Evolutionary conservation across 352 stramenopile genomes (phyloP).

Genomic region (Nothophytophthora sp.): DNA sequence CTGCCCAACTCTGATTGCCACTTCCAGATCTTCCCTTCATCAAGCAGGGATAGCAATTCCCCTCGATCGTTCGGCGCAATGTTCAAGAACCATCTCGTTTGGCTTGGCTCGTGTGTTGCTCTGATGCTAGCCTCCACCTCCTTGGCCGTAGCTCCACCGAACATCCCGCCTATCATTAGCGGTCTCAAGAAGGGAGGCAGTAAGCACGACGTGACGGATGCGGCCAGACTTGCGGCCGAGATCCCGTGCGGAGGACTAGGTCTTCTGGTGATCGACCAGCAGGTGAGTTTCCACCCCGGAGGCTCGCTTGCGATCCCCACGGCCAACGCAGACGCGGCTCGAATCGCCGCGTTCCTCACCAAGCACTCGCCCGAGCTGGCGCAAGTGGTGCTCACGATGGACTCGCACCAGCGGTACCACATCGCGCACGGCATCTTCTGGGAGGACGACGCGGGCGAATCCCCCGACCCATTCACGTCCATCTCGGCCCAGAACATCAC

Average conservation of each 20-base stretch:
- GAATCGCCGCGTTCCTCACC: slow-evolving; percentile 85
- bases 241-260: slow-evolving; percentile 37
- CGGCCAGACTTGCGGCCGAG: slow-evolving; percentile 29
- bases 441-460: slow-evolving; percentile 50
- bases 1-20: too few species aligned
- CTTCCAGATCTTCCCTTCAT: too few species aligned
- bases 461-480: slow-evolving; percentile 88
- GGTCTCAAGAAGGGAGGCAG: neutral
- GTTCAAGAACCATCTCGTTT: neutral
- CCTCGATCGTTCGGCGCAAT: too few species aligned
- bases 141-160: neutral
- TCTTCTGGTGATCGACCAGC: slow-evolving; percentile 93
- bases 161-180: slow-evolving; percentile 8
- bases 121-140: neutral
- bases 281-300: slow-evolving; percentile 94
- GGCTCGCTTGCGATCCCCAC: slow-evolving; percentile 91
- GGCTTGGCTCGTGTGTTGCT: neutral
- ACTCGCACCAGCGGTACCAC: slow-evolving; percentile 93
- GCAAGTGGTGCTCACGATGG: slow-evolving; percentile 91
- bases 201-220: slow-evolving; percentile 22
- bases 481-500: slow-evolving; percentile 84
- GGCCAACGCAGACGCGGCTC: slow-evolving; percentile 82
- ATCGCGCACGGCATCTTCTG: slow-evolving; percentile 94
- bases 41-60: too few species aligned
- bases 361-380: slow-evolving; percentile 50